These are phyloP conservation scores for Fusarium sp. DNA, from an alignment of 2,329 filamentous ascomycete species.

Conservation along the genomic window DNA sequence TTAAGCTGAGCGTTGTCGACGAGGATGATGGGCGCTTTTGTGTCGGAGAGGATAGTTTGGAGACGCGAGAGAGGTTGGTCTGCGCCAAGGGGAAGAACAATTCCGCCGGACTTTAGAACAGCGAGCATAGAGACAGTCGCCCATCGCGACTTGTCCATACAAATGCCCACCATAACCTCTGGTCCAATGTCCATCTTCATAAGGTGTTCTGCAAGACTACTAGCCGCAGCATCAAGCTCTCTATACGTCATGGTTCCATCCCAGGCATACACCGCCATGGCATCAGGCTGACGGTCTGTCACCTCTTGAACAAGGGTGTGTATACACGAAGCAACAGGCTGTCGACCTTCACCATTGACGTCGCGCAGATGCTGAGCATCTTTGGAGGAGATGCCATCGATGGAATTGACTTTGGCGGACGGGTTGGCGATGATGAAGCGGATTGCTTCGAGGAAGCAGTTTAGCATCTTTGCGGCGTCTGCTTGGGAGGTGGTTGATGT, in stretches of 20 bases:
- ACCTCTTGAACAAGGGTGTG: neutral
- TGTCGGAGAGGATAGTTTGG: neutral
- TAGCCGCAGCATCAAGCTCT: neutral
- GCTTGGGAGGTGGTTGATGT: neutral
- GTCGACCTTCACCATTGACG: neutral
- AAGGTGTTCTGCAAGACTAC: neutral
- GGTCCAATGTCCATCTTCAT: neutral
- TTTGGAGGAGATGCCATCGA: neutral
- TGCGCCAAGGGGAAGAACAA: neutral
- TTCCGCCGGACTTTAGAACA: neutral
- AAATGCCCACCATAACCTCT: neutral
- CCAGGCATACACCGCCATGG: neutral
- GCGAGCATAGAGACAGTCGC: neutral
- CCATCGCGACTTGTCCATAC: constrained; percentile 1
- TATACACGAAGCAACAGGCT: neutral
- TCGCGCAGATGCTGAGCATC: neutral
- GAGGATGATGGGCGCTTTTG: neutral
- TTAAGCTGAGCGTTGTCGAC: neutral
- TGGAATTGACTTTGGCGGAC: neutral
- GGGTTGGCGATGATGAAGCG: neutral
- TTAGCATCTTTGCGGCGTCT: neutral
- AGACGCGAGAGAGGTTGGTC: neutral
- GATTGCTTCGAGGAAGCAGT: neutral
- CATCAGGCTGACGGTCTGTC: neutral
- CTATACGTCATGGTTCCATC: neutral